These are phyloP conservation scores for Penstemon davidsonii DNA, from an alignment of 257 asterid species.

Conservation along the genomic window DNA sequence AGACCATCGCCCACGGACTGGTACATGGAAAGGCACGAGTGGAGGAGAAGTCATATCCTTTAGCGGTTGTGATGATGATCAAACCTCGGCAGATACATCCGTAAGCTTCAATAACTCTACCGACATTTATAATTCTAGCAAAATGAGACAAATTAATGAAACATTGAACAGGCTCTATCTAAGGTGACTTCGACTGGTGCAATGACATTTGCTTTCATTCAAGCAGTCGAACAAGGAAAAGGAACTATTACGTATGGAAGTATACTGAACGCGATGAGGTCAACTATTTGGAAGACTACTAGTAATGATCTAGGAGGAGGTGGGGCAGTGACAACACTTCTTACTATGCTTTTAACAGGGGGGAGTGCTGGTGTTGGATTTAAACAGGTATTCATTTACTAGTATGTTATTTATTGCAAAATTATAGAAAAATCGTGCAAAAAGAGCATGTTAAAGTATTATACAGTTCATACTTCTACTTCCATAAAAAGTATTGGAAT, in stretches of 20 bases:
- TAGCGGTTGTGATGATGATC: slow-evolving; percentile 96
- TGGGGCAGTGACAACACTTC: slow-evolving; percentile 60
- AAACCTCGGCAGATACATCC: slow-evolving; percentile 82
- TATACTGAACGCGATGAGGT: slow-evolving; percentile 73
- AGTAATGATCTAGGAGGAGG: slow-evolving; percentile 53
- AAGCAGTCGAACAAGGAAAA: slow-evolving; percentile 78
- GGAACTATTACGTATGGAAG: slow-evolving; percentile 76
- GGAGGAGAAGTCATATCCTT: slow-evolving; percentile 97
- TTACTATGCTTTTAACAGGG: slow-evolving; percentile 82
- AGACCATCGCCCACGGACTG: slow-evolving; percentile 93
- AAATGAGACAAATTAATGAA: slow-evolving; percentile 3
- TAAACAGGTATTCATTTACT: slow-evolving; percentile 55
- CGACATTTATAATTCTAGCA: not conserved
- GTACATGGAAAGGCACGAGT: slow-evolving; percentile 91
- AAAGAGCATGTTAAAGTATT: too few species aligned
- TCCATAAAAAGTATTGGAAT: not conserved
- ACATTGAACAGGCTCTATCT: slow-evolving; percentile 65
- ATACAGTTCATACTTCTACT: not conserved
- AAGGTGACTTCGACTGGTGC: slow-evolving; percentile 94
- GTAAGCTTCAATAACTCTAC: slow-evolving; percentile 39
- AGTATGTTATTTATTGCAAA: not conserved
- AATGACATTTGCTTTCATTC: slow-evolving; percentile 93
- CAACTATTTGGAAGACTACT: slow-evolving; percentile 51
- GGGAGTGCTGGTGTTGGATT: slow-evolving; percentile 63
- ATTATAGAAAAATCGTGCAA: too few species aligned